Evolutionary conservation across 495 filamentous ascomycete species (phyloP).

Genomic region (Glarea lozoyensis): DNA sequence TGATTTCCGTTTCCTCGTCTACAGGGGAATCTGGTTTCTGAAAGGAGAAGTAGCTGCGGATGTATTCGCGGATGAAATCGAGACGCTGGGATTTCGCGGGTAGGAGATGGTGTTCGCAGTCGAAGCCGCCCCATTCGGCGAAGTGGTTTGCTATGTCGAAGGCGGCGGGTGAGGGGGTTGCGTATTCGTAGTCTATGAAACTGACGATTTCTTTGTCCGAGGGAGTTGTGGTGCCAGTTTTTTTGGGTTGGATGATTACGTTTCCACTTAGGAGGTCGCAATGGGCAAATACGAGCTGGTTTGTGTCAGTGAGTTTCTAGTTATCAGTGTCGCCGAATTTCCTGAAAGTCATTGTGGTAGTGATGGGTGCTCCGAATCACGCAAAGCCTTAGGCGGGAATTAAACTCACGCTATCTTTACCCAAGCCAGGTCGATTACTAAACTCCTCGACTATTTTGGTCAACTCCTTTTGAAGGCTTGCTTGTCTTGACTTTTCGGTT

Average conservation of each 20-base stretch:
- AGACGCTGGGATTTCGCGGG: constrained; percentile 71
- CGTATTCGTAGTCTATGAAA: constrained; percentile 99
- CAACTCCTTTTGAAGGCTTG: constrained; percentile 65
- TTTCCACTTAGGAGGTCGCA: constrained; percentile 94
- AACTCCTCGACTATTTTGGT: constrained; percentile 57
- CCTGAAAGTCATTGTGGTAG: not conserved
- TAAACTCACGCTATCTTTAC: constrained; percentile 59
- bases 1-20: constrained; percentile 49
- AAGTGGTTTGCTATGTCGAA: constrained; percentile 99
- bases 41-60: constrained; percentile 48
- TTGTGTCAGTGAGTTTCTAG: constrained; percentile 2
- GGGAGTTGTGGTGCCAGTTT: constrained; percentile 19
- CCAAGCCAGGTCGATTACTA: constrained; percentile 64
- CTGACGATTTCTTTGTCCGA: constrained; percentile 42
- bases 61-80: constrained; percentile 77
- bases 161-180: constrained; percentile 87
- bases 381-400: constrained; percentile 2
- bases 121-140: constrained; percentile 95
- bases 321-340: not conserved
- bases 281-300: constrained; percentile 82
- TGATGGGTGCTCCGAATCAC: not conserved
- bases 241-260: constrained; percentile 70
- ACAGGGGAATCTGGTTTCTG: constrained; percentile 23
- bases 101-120: constrained; percentile 80
- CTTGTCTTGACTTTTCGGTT: constrained; percentile 54